These are phyloP conservation scores for Penicillium sp. DNA, from an alignment of 2,329 filamentous ascomycete genomes.

Conservation along the genomic window DNA sequence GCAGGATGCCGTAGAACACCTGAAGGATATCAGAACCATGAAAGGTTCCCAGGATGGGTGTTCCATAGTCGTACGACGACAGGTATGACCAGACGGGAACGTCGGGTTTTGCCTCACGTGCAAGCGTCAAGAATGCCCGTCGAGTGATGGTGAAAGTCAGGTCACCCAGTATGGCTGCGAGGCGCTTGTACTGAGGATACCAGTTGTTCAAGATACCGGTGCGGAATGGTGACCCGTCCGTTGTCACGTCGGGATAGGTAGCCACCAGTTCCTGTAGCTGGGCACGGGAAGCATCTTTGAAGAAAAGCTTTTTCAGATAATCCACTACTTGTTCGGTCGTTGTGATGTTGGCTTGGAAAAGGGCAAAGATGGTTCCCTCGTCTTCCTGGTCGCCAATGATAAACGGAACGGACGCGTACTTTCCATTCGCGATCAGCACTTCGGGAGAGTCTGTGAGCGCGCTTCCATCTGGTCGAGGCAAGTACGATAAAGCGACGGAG, in stretches of 20 bases:
- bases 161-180: constrained; percentile 70
- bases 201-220: constrained; percentile 63
- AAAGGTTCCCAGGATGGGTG: constrained; percentile 68
- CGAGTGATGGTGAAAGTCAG: constrained; percentile 67
- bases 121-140: constrained; percentile 53
- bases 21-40: constrained; percentile 65
- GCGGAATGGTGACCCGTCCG: constrained; percentile 64
- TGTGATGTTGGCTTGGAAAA: constrained; percentile 64
- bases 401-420: constrained; percentile 55
- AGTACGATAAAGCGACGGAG: constrained; percentile 64
- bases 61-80: constrained; percentile 63
- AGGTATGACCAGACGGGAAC: constrained; percentile 72
- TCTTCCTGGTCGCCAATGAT: constrained; percentile 73
- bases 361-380: constrained; percentile 67
- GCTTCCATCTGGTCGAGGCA: constrained; percentile 66
- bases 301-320: constrained; percentile 59
- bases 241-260: constrained; percentile 54
- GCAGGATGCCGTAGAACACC: constrained; percentile 59
- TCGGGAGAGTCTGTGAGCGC: constrained; percentile 60
- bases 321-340: constrained; percentile 52
- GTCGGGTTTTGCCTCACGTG: constrained; percentile 45
- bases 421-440: constrained; percentile 46
- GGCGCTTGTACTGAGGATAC: constrained; percentile 71
- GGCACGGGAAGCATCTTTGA: constrained; percentile 48
- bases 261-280: constrained; percentile 53